Base-by-base conservation (phyloP, 2,329 filamentous ascomycete species). In the Phyllosticta ampelicida region DNA sequence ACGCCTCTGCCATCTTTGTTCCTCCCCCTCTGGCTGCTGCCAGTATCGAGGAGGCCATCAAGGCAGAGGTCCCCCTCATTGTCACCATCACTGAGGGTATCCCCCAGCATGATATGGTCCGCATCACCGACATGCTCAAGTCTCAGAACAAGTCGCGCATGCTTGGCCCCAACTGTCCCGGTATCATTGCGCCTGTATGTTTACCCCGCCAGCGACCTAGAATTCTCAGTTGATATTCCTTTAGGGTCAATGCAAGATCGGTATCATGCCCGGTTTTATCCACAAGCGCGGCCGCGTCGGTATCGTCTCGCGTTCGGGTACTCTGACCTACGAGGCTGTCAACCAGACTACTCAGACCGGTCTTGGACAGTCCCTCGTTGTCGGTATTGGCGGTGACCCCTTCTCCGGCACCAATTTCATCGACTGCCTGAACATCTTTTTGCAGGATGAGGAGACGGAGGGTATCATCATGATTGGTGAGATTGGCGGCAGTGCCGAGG, bases 401-500 rank as follows among this genome's bases (percentile, higher is more conserved):
- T 99, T 99, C 83, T 92, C 87, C 70, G 94, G 94, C 68, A 97
- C 94, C 77, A 97, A 96, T 84, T 99, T 97, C 81, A 97, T 99
- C 77, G 94, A 99, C 83, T 96, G 92, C 82, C 82, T 99, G 68
- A 88, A 89, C 73, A 90, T 97, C 72, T 99, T 99, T 85, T 84
- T 96, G 68, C 81, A 95, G 75, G 94, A 99, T 75, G 82, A 87
- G 74, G 90, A 96, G 79, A 99, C 94, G 48, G 94, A 99, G 73
- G 94, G 94, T 72, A 96, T 99, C 78, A 96, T 99, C 80, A 96
- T 99, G 94, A 97, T 99, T 74, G 94, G 94, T 73, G 94, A 97
- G 80, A 97, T 99, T 73, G 94, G 94, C 77, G 94, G 94, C 63
- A 89, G 88, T 61, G 94, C 94, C 61, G 94, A 99, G 80, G 94